Evolutionary conservation across 1,284 basidiomycete genomes (phyloP).

Genomic region (Agaricales sp.): DNA sequence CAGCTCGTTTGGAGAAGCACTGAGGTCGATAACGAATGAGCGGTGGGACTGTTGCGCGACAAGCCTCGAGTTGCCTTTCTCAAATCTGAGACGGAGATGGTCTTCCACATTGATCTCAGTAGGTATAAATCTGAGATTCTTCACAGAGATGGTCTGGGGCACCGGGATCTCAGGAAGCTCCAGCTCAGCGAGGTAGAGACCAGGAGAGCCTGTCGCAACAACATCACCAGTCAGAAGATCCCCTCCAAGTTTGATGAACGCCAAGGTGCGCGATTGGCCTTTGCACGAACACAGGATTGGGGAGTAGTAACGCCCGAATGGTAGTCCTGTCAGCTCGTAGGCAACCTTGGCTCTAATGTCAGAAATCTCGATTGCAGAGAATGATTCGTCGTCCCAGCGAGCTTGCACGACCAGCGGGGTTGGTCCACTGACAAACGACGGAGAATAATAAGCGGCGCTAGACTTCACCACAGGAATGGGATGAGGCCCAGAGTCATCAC

Average conservation of each 20-base stretch:
- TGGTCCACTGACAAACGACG: slow-evolving; percentile 45
- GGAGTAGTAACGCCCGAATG: slow-evolving; percentile 53
- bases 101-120: slow-evolving; percentile 32
- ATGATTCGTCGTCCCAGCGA: slow-evolving; percentile 55
- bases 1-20: slow-evolving; percentile 29
- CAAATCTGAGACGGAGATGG: slow-evolving; percentile 38
- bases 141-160: slow-evolving; percentile 21
- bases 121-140: slow-evolving; percentile 30
- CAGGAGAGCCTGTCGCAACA: slow-evolving; percentile 49
- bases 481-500: slow-evolving; percentile 15
- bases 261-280: slow-evolving; percentile 36
- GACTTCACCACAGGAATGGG: slow-evolving; percentile 37
- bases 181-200: slow-evolving; percentile 54
- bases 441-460: slow-evolving; percentile 52
- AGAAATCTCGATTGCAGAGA: slow-evolving; percentile 56
- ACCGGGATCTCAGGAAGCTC: slow-evolving; percentile 28
- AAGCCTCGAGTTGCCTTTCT: slow-evolving; percentile 40
- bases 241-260: slow-evolving; percentile 52
- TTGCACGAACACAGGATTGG: slow-evolving; percentile 40
- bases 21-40: slow-evolving; percentile 46
- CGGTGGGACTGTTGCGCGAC: slow-evolving; percentile 45
- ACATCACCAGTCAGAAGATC: slow-evolving; percentile 50
- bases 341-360: slow-evolving; percentile 33
- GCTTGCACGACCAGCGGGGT: slow-evolving; percentile 42
- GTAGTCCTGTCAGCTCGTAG: slow-evolving; percentile 43